Conservation (phyloP, 2,329 filamentous ascomycete species). For the Passalora sequoiae region DNA sequence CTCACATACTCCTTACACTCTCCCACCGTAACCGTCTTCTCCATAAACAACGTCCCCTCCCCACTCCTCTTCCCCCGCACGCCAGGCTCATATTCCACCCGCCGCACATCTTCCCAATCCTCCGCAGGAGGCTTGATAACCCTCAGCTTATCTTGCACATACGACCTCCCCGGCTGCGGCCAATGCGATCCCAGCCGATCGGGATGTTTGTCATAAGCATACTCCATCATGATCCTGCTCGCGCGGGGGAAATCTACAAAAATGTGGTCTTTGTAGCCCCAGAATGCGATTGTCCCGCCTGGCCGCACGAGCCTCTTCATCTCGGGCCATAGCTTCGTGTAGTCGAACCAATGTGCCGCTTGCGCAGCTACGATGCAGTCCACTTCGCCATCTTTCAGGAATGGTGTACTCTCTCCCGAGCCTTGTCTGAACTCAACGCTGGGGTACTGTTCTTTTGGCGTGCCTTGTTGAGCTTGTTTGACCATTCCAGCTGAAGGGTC, state of each 20-base stretch:
- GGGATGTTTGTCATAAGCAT: conserved; percentile 49
- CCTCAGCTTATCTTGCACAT: conserved; percentile 50
- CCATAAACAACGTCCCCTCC: conserved; percentile 48
- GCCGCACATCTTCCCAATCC: conserved; percentile 50
- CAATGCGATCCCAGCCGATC: conserved; percentile 54
- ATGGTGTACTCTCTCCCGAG: conserved; percentile 48
- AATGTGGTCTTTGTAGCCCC: conserved; percentile 62
- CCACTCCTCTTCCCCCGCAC: conserved; percentile 37
- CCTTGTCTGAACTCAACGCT: conserved; percentile 50
- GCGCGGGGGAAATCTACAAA: conserved; percentile 51
- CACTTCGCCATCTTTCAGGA: conserved; percentile 46
- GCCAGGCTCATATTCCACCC: conserved; percentile 56
- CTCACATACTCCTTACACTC: conserved; percentile 57
- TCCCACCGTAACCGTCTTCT: conserved; percentile 51
- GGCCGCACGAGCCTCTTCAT: conserved; percentile 50
- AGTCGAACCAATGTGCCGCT: conserved; percentile 64
- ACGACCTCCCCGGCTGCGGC: conserved; percentile 56
- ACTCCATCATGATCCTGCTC: conserved; percentile 51
- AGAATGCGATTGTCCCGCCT: conserved; percentile 59
- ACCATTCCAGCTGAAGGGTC: conserved; percentile 57
- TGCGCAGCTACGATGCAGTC: conserved; percentile 52
- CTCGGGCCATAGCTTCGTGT: conserved; percentile 51
- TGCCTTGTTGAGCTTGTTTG: conserved; percentile 29
- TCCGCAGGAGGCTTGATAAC: conserved; percentile 48
- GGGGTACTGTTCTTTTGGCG: conserved; percentile 23